Conservation (phyloP, 2,329 filamentous ascomycete genomes). For the Aspergillus alliaceus region DNA sequence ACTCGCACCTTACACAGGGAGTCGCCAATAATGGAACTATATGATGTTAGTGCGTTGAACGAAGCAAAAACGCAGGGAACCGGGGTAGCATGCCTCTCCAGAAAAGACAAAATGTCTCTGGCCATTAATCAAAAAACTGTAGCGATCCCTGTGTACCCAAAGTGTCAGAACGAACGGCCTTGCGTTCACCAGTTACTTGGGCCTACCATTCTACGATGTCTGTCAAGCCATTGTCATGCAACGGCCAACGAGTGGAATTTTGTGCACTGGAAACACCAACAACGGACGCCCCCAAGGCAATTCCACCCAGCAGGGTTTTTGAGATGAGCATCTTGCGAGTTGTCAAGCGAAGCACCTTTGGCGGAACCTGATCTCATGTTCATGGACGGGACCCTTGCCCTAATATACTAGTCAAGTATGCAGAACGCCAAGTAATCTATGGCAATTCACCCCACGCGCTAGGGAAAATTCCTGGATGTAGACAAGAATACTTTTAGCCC, state of each 20-base stretch:
- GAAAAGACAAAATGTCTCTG: constrained; percentile 54
- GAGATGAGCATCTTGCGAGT: not conserved
- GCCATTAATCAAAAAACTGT: constrained; percentile 54
- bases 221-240: constrained; percentile 51
- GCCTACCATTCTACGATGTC: constrained; percentile 44
- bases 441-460: not conserved
- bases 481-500: too few species aligned
- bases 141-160: constrained; percentile 44
- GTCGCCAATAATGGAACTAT: constrained; percentile 52
- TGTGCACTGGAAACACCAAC: not conserved
- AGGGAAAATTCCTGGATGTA: not conserved
- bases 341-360: not conserved
- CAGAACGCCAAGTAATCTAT: not conserved
- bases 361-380: not conserved
- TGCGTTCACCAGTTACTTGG: not conserved
- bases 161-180: not conserved
- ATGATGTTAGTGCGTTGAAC: not conserved
- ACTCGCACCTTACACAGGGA: constrained; percentile 39
- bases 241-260: constrained; percentile 40
- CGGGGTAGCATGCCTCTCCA: constrained; percentile 38
- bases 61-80: not conserved
- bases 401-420: not conserved
- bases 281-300: not conserved
- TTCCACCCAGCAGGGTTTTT: not conserved
- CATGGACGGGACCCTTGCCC: not conserved